phyloP scores from a whole-genome alignment of 305 asterid genomes.

The Lippia alba region DNA sequence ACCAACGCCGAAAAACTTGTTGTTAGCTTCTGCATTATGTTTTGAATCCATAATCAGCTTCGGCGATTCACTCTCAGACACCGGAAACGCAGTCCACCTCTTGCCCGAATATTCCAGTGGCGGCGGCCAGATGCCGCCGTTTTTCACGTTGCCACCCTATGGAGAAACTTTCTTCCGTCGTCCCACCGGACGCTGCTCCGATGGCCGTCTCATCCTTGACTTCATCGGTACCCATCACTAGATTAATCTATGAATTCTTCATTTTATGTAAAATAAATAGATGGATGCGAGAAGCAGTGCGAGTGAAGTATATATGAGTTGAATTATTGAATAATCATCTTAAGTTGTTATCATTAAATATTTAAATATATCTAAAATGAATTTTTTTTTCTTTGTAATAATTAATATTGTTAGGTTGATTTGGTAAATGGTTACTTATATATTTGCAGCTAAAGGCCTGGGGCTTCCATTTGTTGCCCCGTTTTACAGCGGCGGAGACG shows the following conservation, averaged over 20 bases:
- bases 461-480: slow-evolving; percentile 47
- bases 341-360: too few relatives aligned
- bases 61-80: slow-evolving; percentile 43
- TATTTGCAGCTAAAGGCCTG: slow-evolving; percentile 35
- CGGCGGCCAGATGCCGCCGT: not conserved
- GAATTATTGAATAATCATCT: too few relatives aligned
- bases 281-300: too few relatives aligned
- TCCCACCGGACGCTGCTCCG: slow-evolving; percentile 45
- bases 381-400: too few relatives aligned
- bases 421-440: not conserved
- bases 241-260: not conserved
- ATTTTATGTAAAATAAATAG: too few relatives aligned
- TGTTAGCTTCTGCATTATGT: too few relatives aligned
- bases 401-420: too few relatives aligned
- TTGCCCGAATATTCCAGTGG: too few relatives aligned
- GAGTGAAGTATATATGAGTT: too few relatives aligned
- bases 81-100: slow-evolving; percentile 34
- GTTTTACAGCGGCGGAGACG: not conserved
- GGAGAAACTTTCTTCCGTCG: slow-evolving; percentile 45
- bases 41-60: slow-evolving; percentile 28
- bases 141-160: slow-evolving; percentile 27
- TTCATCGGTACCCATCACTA: slow-evolving; percentile 33
- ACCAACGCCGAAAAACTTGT: too few relatives aligned
- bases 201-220: slow-evolving; percentile 46
- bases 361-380: too few relatives aligned